Evolutionary conservation across 345 rosid genomes (phyloP).

Genomic region (Durio zibethinus): DNA sequence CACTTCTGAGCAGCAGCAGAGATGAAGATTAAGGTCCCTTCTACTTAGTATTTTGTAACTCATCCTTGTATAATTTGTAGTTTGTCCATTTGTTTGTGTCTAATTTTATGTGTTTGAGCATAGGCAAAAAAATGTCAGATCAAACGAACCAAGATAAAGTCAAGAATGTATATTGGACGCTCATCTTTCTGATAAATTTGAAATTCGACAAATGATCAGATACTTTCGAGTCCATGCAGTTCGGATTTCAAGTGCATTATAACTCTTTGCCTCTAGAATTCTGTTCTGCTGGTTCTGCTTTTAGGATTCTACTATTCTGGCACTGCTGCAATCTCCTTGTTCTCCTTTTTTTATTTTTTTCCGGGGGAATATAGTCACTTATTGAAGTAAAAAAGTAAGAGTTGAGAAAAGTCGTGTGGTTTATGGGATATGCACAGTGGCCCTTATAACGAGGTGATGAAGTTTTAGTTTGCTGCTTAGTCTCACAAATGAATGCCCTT

Average conservation of each 20-base stretch:
- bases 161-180: slow-evolving; percentile 14
- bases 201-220: not conserved
- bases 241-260: not conserved
- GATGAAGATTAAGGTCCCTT: slow-evolving; percentile 25
- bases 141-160: not conserved
- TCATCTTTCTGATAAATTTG: slow-evolving; percentile 16
- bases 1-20: slow-evolving; percentile 44
- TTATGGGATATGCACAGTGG: too few species aligned
- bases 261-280: too few species aligned
- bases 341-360: too few species aligned
- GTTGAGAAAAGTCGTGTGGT: too few species aligned
- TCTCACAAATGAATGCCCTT: too few species aligned
- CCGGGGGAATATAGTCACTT: too few species aligned
- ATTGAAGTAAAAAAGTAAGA: too few species aligned
- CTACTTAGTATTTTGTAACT: slow-evolving; percentile 18
- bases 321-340: too few species aligned
- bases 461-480: too few species aligned
- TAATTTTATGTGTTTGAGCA: slow-evolving; percentile 13
- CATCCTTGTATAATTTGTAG: slow-evolving; percentile 25
- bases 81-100: not conserved
- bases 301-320: too few species aligned
- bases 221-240: not conserved
- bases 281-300: too few species aligned
- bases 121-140: not conserved
- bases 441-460: too few species aligned